phyloP scores from a whole-genome alignment of 169 alveolate species.

The Plasmodium cynomolgi region DNA sequence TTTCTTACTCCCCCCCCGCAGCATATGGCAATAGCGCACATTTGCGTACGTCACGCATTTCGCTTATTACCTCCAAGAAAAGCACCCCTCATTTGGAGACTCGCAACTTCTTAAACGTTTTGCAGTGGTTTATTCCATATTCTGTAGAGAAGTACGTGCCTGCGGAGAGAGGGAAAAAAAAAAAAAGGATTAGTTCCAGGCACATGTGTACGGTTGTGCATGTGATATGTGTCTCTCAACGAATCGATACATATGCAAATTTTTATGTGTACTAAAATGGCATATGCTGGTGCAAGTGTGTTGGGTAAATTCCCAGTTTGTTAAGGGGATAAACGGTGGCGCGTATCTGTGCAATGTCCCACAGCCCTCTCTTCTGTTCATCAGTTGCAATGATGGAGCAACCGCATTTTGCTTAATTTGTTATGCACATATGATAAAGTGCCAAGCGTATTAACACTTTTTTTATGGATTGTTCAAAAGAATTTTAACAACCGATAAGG shows the following conservation, averaged over 20 bases:
- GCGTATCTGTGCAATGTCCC: neutral
- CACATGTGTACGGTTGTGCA: neutral
- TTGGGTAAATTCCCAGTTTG: neutral
- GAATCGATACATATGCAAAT: neutral
- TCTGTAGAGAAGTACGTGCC: conserved; percentile 64
- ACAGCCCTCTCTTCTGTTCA: neutral
- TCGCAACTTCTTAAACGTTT: conserved; percentile 32
- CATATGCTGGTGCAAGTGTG: neutral
- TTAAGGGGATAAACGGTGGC: neutral
- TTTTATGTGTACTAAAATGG: neutral
- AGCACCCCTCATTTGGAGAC: neutral
- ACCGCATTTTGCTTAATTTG: neutral
- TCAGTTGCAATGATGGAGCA: neutral
- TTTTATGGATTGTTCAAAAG: neutral
- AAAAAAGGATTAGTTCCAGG: neutral
- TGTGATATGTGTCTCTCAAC: neutral
- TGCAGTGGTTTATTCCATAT: conserved; percentile 46
- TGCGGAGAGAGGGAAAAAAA: neutral
- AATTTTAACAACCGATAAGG: neutral
- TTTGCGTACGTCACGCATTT: neutral
- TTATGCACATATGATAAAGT: neutral
- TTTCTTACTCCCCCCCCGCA: neutral
- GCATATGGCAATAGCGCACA: neutral
- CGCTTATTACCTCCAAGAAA: neutral
- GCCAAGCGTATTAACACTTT: neutral